Conservation (phyloP, 163 green algal species). For the Coccomyxa subellipsoidea region DNA sequence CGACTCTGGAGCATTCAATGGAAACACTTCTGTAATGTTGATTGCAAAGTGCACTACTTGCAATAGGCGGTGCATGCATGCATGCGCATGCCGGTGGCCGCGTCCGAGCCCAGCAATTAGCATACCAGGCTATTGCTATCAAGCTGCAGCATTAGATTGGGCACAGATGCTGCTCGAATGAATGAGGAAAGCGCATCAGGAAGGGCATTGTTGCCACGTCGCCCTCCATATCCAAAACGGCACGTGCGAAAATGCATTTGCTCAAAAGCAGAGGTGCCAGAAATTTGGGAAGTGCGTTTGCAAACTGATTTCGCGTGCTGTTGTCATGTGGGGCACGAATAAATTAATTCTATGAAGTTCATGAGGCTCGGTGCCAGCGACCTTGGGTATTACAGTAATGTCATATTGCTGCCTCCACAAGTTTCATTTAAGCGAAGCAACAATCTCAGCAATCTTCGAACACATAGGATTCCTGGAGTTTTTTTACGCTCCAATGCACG, state of each 20-base stretch:
- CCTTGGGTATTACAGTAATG: not conserved
- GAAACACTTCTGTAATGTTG: too few relatives aligned
- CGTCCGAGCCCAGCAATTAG: too few relatives aligned
- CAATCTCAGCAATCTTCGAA: not conserved
- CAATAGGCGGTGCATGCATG: too few relatives aligned
- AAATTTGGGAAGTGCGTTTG: not conserved
- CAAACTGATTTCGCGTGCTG: not conserved
- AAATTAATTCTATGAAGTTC: not conserved
- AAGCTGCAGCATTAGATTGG: too few relatives aligned
- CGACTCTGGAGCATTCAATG: too few relatives aligned
- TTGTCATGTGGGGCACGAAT: not conserved
- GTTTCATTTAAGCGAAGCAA: not conserved
- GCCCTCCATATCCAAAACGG: not conserved
- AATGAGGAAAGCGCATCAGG: not conserved
- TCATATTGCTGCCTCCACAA: not conserved
- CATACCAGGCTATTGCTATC: too few relatives aligned
- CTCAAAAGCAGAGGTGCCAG: not conserved
- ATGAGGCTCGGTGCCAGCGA: not conserved
- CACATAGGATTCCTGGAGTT: not conserved
- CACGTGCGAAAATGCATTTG: not conserved
- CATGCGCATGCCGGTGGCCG: too few relatives aligned
- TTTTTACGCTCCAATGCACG: not conserved
- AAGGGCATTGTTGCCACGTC: not conserved
- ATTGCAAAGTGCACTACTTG: too few relatives aligned
- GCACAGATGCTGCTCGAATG: too few relatives aligned